phyloP scores from a whole-genome alignment of 139 green algal genomes.

The Tetratostichococcus sp. region DNA sequence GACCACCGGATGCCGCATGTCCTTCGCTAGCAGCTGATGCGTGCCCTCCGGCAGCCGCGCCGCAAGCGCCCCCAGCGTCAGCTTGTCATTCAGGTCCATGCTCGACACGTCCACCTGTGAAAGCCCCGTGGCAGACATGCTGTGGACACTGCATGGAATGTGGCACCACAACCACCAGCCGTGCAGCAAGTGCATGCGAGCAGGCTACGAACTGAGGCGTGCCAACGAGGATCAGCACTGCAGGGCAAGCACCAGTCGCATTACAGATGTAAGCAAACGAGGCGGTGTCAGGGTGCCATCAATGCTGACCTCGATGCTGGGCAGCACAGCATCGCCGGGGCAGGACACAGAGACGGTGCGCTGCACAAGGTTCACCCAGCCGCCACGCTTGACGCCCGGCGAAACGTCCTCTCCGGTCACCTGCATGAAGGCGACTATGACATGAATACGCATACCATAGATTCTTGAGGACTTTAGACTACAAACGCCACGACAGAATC shows the following conservation, averaged over 20 bases:
- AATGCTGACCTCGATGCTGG: slow-evolving; percentile 26
- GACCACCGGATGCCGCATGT: slow-evolving; percentile 18
- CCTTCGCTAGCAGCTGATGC: slow-evolving; percentile 7
- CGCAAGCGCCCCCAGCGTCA: slow-evolving; percentile 11
- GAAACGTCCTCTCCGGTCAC: slow-evolving; percentile 38
- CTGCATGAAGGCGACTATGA: slow-evolving; percentile 9
- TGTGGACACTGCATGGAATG: too few species aligned
- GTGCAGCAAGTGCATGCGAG: slow-evolving; percentile 9
- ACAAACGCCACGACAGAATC: too few species aligned
- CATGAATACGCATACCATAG: too few species aligned
- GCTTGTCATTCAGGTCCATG: slow-evolving; percentile 35
- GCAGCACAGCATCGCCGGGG: slow-evolving; percentile 15
- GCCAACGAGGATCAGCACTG: too few species aligned
- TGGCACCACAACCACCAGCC: slow-evolving; percentile 9
- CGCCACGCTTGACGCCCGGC: slow-evolving; percentile 41
- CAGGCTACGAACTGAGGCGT: too few species aligned
- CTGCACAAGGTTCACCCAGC: slow-evolving; percentile 35
- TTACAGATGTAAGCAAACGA: too few species aligned
- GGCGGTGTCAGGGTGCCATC: too few species aligned
- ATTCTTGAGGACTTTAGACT: too few species aligned
- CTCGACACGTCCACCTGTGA: neutral
- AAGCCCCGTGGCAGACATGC: too few species aligned
- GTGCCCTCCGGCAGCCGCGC: slow-evolving; percentile 11
- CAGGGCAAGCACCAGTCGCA: too few species aligned
- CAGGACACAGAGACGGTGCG: slow-evolving; percentile 21